phyloP scores from a whole-genome alignment of 163 green algal genomes.

The Scenedesmus sp. region DNA sequence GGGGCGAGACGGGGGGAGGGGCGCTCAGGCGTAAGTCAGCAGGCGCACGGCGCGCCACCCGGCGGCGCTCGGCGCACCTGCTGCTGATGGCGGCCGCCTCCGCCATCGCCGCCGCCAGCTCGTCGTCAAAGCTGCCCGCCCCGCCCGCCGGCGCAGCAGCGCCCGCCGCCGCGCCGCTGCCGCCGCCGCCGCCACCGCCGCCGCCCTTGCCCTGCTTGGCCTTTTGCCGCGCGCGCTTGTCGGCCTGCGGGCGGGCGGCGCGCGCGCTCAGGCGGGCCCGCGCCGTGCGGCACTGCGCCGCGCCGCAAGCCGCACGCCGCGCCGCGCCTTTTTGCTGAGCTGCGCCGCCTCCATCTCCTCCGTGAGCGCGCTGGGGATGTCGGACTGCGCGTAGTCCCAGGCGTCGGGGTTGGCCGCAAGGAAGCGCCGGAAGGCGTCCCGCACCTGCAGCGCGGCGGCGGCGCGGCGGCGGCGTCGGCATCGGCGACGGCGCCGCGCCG shows the following conservation, averaged over 20 bases:
- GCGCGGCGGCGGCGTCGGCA: no score
- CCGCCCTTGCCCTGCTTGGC: conserved; percentile 60
- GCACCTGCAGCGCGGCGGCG: conserved; percentile 37
- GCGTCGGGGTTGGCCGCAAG: conserved; percentile 56
- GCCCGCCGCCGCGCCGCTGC: conserved; percentile 11
- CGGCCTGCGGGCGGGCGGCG: conserved; percentile 58
- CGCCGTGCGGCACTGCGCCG: background rate
- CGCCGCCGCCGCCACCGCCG: conserved; percentile 12
- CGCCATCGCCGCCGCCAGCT: conserved; percentile 42
- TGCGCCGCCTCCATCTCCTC: conserved; percentile 77
- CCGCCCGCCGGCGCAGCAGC: background rate
- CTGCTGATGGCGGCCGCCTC: conserved; percentile 32
- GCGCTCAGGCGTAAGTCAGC: no score
- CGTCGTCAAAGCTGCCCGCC: conserved; percentile 16
- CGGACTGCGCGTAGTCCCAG: conserved; percentile 73
- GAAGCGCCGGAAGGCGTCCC: conserved; percentile 75
- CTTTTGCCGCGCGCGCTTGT: conserved; percentile 76
- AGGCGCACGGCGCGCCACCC: no score
- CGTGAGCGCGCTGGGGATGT: conserved; percentile 75
- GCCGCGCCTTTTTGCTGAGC: conserved; percentile 66
- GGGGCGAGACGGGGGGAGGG: no score
- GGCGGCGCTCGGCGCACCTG: no score
- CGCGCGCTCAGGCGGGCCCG: background rate
- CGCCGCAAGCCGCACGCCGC: background rate
- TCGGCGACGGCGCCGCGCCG: background rate